phyloP scores from a whole-genome alignment of 129 eudicot genomes.

The Arctium minus region DNA sequence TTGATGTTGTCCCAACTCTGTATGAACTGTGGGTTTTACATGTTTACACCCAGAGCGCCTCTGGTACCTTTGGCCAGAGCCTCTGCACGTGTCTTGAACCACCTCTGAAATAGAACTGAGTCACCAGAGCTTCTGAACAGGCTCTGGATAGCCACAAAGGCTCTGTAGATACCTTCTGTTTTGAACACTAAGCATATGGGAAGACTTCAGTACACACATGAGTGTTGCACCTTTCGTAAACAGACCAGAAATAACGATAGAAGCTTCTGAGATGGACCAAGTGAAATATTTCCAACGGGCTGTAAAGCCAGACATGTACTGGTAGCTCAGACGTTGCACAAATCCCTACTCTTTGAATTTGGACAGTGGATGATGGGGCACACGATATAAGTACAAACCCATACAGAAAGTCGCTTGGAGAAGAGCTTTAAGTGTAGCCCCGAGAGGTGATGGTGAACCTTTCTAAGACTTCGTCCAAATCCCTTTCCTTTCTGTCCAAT shows the following conservation, averaged over 20 bases:
- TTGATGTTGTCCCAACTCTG: no score
- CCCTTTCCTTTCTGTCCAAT: not conserved
- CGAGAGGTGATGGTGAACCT: slow-evolving; percentile 57
- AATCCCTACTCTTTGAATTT: slow-evolving; percentile 83
- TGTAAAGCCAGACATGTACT: slow-evolving; percentile 87
- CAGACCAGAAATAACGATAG: slow-evolving; percentile 76
- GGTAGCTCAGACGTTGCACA: slow-evolving; percentile 62
- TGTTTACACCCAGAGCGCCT: no score
- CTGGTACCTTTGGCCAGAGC: no score
- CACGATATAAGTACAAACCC: slow-evolving; percentile 81
- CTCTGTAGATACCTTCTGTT: no score
- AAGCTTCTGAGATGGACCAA: slow-evolving; percentile 95
- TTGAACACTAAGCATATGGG: no score
- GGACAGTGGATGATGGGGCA: slow-evolving; percentile 64
- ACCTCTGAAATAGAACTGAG: no score
- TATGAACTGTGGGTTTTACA: no score
- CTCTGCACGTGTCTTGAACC: no score
- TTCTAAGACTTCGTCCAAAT: slow-evolving; percentile 54
- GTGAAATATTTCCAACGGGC: slow-evolving; percentile 93
- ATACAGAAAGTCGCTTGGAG: slow-evolving; percentile 84
- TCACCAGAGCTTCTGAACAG: no score
- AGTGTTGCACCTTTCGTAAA: no score
- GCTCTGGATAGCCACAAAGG: no score
- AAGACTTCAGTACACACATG: no score
- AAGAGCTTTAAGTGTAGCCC: slow-evolving; percentile 64